These are phyloP conservation scores for Polysphondylium violaceum DNA, from an alignment of 78 protist species.

Conservation along the genomic window DNA sequence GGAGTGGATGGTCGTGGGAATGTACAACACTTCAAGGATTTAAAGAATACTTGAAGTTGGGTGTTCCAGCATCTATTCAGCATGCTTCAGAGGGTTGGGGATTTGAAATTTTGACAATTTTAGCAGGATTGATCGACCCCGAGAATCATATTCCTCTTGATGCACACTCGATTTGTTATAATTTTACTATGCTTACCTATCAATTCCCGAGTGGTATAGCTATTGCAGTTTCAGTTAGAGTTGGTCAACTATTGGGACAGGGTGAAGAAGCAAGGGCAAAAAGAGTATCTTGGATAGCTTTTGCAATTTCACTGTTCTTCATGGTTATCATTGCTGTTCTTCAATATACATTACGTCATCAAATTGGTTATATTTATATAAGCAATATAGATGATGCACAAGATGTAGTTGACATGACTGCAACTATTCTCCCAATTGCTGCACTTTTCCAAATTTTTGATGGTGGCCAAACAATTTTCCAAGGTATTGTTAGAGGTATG, in stretches of 20 bases:
- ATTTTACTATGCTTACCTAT: slow-evolving; percentile 60
- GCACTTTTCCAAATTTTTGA: slow-evolving; percentile 71
- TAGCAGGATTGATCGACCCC: slow-evolving; percentile 33
- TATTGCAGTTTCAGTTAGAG: slow-evolving; percentile 57
- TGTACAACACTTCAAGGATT: background rate
- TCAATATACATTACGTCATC: slow-evolving; percentile 25
- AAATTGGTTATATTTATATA: slow-evolving; percentile 40
- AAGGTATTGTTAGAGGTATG: slow-evolving; percentile 74
- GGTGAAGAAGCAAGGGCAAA: slow-evolving; percentile 17
- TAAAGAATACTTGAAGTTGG: slow-evolving; percentile 51
- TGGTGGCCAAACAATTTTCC: slow-evolving; percentile 78
- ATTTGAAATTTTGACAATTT: slow-evolving; percentile 60
- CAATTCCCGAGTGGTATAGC: slow-evolving; percentile 63
- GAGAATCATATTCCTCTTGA: background rate
- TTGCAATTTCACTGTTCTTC: slow-evolving; percentile 8
- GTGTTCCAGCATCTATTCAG: slow-evolving; percentile 55
- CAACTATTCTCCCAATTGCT: slow-evolving; percentile 26
- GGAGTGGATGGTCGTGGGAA: slow-evolving; percentile 53
- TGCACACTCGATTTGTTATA: slow-evolving; percentile 59
- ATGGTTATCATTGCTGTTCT: slow-evolving; percentile 45
- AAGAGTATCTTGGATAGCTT: slow-evolving; percentile 48
- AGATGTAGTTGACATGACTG: slow-evolving; percentile 19
- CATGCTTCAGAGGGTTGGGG: slow-evolving; percentile 67
- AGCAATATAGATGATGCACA: too few relatives aligned
- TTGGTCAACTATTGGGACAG: slow-evolving; percentile 54